Evolutionary conservation across 1,284 basidiomycete genomes (phyloP), one percentile per base, ranked within the genome.

Genomic region (Ceratobasidium sp.): DNA sequence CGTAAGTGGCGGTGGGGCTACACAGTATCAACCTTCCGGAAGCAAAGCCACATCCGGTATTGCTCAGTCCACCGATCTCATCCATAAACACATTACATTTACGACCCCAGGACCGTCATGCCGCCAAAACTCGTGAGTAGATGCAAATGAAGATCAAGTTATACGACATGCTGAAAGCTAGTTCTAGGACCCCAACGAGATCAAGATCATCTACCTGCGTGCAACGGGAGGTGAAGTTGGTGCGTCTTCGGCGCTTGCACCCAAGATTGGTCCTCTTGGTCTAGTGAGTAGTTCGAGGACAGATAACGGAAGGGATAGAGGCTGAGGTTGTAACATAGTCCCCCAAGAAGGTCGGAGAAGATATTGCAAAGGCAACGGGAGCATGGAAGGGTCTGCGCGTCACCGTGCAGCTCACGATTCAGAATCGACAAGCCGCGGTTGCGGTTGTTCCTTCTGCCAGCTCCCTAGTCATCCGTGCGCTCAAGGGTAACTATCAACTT

Each of bases 261-360:
- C 98, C 82, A 99, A 99, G 92, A 99, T 99, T 86, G 98, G 98
- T 92, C 98, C 98, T 88, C 93, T 99, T 83, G 97, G 97, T 96
- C 90, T 99, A 84, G 97, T 99, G 86, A 85, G 96, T 89, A 13
- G 65, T 80, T 56, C 62, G 69, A 52, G 26, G n/a, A 26, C 7
- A 42, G 28, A 59, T 61, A 42, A 56, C 17, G 44, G 26, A 28
- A 9, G 17, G 17, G 17, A 10, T 48, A 10, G 46, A 13, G 17
- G 46, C 17, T 48, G 46, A 48, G 7, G 46, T 48, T 48, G 46
- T 33, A 33, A 33, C 77, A 74, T 82, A 99, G 97, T 98, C 98
- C 79, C 97, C 98, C 85, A 99, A 99, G 91, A 99, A 99, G 91
- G 97, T 99, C 88, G 98, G 98, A 89, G 98, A 99, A 95, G 98